These are phyloP conservation scores for Dictyostelium capitatum DNA, from an alignment of 78 protist species.

Conservation along the genomic window DNA sequence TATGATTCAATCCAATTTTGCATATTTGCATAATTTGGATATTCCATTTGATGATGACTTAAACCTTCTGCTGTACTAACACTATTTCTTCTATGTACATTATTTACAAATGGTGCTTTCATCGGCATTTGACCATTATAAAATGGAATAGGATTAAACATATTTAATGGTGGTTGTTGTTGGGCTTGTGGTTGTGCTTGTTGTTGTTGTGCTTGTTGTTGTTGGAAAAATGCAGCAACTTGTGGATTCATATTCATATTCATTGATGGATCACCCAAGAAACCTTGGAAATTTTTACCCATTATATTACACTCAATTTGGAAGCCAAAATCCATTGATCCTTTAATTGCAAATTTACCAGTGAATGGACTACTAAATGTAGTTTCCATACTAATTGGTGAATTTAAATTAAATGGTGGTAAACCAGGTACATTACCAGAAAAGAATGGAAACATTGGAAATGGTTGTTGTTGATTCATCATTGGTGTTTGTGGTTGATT, in stretches of 20 bases:
- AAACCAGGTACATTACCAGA: background rate
- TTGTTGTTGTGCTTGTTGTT: background rate
- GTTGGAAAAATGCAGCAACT: background rate
- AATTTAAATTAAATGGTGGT: slow-evolving; percentile 27
- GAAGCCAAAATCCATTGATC: slow-evolving; percentile 52
- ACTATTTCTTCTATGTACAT: slow-evolving; percentile 40
- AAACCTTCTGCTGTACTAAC: slow-evolving; percentile 39
- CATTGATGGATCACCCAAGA: slow-evolving; percentile 11
- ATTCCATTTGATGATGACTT: slow-evolving; percentile 2
- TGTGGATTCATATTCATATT: background rate
- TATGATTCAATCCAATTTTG: slow-evolving; percentile 39
- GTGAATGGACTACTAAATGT: slow-evolving; percentile 60
- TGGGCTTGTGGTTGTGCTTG: background rate
- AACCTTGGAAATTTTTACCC: slow-evolving; percentile 53
- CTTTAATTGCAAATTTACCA: slow-evolving; percentile 60
- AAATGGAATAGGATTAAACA: background rate
- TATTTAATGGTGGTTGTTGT: background rate
- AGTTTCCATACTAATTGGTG: slow-evolving; percentile 61
- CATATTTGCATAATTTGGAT: background rate
- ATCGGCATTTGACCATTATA: background rate
- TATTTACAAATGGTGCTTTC: background rate
- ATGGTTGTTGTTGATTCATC: background rate
- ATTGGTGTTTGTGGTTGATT: background rate
- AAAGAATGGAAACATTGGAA: slow-evolving; percentile 40
- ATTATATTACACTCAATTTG: slow-evolving; percentile 56